These are phyloP conservation scores for Tolypocladium album DNA, from an alignment of 2,329 filamentous ascomycete species.

Conservation along the genomic window DNA sequence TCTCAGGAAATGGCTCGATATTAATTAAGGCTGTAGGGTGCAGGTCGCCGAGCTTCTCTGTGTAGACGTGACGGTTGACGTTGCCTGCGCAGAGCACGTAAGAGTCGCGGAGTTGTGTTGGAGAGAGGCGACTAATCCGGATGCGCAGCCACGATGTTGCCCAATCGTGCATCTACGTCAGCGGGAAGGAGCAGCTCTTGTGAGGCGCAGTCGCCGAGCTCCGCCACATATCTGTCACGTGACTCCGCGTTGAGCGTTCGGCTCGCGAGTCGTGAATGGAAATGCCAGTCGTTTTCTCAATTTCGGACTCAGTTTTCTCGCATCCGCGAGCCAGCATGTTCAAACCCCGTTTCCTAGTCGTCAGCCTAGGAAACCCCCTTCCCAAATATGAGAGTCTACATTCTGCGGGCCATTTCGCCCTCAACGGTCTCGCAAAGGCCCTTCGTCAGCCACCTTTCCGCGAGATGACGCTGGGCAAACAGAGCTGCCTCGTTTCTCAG, in stretches of 20 bases:
- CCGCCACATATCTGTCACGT: slow-evolving; percentile 1
- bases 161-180: slow-evolving; percentile 21
- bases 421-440: slow-evolving; percentile 46
- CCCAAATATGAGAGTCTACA: slow-evolving; percentile 72
- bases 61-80: not conserved
- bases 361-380: slow-evolving; percentile 79
- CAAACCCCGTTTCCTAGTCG: slow-evolving; percentile 55
- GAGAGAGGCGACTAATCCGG: slow-evolving; percentile 5
- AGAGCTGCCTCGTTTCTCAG: slow-evolving; percentile 36
- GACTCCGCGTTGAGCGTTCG: not conserved
- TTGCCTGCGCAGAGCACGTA: not conserved
- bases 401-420: slow-evolving; percentile 73
- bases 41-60: not conserved
- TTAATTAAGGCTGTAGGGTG: not conserved
- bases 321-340: slow-evolving; percentile 18
- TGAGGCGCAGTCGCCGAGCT: slow-evolving; percentile 3
- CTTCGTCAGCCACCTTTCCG: slow-evolving; percentile 37
- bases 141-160: slow-evolving; percentile 20
- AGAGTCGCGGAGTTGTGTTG: not conserved
- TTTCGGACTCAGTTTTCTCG: not conserved
- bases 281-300: not conserved
- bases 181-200: slow-evolving; percentile 3
- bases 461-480: slow-evolving; percentile 35
- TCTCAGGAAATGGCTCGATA: not conserved
- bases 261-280: no score